Base-by-base conservation (phyloP, 306 rosid genomes). In the Citrullus amarus region DNA sequence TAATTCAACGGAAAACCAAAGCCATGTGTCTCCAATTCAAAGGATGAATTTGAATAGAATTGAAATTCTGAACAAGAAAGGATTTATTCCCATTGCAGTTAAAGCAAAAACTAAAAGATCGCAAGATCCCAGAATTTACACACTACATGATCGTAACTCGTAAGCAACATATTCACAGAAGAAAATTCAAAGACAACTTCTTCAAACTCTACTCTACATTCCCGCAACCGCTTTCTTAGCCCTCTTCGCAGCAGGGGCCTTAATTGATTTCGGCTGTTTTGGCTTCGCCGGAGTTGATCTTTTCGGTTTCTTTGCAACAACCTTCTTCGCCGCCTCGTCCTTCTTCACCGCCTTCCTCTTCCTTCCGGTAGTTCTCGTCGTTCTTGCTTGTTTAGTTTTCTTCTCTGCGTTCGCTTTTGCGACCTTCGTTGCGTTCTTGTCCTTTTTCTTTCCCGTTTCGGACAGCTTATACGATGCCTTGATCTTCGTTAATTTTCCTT, bases 391-490 rank as follows among this genome's bases (percentile, higher is more conserved):
- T 54, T 46, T 78, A 0, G 76, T n/a, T 81, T 82, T 75, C 53
- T 77, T 81, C 79, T 79, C 90, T 0, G 80, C 13, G 9, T 57
- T 72, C 15, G 65, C 78, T 78, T 80, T 79, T 6, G 80, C 82
- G 2, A 79, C 44, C 38, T 39, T 79, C 18, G 79, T 65, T 9
- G 4, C 20, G 4, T 38, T 68, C 16, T 74, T 77, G 0, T 79
- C 86, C 69, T 82, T 79, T 75, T 83, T 79, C 86, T 86, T 83
- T 1, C 71, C 89, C 0, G 78, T 16, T 1, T 83, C 91, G 0
- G 91, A 85, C 1, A 93, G 84, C 84, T 90, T 90, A 80, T 92
- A 94, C 8, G 98, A 94, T 4, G 97, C 98, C 83, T 77, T 94
- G 77, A 94, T 82, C 84, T 94, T 92, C 56, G 84, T 36, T n/a